Evolutionary conservation across 169 alveolate species (phyloP).

Genomic region (Eimeria maxima): DNA sequence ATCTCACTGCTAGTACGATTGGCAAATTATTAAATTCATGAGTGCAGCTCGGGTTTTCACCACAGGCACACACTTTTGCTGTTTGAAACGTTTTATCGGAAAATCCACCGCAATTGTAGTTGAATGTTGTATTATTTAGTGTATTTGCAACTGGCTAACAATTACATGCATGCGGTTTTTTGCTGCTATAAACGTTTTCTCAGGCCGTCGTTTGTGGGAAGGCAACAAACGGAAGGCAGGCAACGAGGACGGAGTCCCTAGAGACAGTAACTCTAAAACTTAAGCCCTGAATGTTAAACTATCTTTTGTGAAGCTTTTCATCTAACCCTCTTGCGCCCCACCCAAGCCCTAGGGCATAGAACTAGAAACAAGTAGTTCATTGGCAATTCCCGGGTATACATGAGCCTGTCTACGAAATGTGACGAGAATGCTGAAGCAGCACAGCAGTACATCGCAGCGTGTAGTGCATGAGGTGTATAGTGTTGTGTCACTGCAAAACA

Average conservation of each 20-base stretch:
- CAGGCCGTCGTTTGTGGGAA: constrained; percentile 65
- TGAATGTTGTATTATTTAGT: too few species aligned
- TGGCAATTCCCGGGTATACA: not conserved
- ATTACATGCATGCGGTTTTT: too few species aligned
- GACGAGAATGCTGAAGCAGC: not conserved
- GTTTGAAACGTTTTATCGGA: too few species aligned
- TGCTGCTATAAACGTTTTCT: too few species aligned
- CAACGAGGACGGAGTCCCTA: constrained; percentile 49
- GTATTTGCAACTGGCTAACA: too few species aligned
- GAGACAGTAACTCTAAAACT: constrained; percentile 37
- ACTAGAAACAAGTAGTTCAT: not conserved
- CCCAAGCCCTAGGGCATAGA: not conserved
- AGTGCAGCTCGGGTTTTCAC: not conserved
- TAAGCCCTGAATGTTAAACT: not conserved
- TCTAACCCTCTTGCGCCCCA: not conserved
- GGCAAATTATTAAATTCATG: not conserved
- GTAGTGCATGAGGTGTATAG: too few species aligned
- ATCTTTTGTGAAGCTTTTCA: not conserved
- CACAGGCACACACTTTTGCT: not conserved
- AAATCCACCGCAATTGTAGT: too few species aligned
- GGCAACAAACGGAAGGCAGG: constrained; percentile 70
- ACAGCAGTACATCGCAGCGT: not conserved
- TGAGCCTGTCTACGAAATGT: not conserved
- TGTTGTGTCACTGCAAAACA: not conserved
- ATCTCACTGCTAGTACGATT: not conserved